Conservation (phyloP, 1,139 yeast species). For the Candida labiduridarum region DNA sequence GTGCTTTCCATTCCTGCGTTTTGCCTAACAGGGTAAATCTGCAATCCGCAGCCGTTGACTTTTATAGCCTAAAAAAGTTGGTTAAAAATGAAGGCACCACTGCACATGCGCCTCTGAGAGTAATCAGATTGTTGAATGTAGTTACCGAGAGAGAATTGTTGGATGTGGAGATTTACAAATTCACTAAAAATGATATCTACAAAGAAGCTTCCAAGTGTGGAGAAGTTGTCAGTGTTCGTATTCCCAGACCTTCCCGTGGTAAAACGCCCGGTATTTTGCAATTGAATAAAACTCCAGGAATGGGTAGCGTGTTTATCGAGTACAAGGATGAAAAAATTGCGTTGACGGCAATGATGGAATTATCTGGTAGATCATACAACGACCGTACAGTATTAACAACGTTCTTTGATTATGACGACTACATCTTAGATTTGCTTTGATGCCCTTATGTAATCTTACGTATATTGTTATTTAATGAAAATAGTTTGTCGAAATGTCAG, state of each 20-base stretch:
- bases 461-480: neutral
- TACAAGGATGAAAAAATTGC: slow-evolving; percentile 59
- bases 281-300: slow-evolving; percentile 51
- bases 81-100: slow-evolving; percentile 38
- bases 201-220: slow-evolving; percentile 59
- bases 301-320: slow-evolving; percentile 74
- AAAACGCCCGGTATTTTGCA: slow-evolving; percentile 47
- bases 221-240: slow-evolving; percentile 51
- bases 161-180: slow-evolving; percentile 51
- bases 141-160: slow-evolving; percentile 65
- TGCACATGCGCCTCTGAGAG: slow-evolving; percentile 51
- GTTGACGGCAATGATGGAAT: slow-evolving; percentile 55
- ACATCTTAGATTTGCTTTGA: slow-evolving; percentile 18
- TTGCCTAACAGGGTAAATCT: slow-evolving; percentile 32
- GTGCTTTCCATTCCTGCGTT: slow-evolving; percentile 39
- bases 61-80: slow-evolving; percentile 31
- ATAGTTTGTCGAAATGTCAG: neutral
- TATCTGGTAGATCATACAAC: slow-evolving; percentile 70
- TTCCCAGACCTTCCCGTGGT: slow-evolving; percentile 68
- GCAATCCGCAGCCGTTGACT: slow-evolving; percentile 39
- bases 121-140: slow-evolving; percentile 66
- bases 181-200: slow-evolving; percentile 40
- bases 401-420: slow-evolving; percentile 63
- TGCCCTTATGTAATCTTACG: neutral
- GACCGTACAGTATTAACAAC: slow-evolving; percentile 73